phyloP scores from a whole-genome alignment of 2,329 filamentous ascomycete species.

The Cadophora malorum region DNA sequence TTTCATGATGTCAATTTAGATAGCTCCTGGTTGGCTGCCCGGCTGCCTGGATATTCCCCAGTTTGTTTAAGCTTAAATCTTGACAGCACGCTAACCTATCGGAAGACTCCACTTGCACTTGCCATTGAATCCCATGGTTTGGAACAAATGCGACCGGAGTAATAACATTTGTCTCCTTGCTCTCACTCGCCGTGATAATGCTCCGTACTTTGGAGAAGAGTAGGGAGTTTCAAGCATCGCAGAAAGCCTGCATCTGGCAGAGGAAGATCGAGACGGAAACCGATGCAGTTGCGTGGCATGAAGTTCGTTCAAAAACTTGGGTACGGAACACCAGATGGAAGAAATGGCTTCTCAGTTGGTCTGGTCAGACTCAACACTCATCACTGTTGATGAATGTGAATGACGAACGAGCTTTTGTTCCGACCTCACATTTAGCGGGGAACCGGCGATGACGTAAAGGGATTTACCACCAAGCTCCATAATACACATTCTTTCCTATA shows the following conservation, averaged over 20 bases:
- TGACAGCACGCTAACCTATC: not conserved
- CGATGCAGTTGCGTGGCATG: too few relatives aligned
- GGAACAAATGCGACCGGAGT: not conserved
- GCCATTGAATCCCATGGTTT: not conserved
- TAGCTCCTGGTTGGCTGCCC: not conserved
- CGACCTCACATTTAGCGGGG: not conserved
- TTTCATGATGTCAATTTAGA: not conserved
- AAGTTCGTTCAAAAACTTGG: not conserved
- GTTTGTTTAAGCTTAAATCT: conserved; percentile 1
- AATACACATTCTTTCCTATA: not conserved
- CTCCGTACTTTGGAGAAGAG: too few relatives aligned
- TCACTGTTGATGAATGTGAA: not conserved
- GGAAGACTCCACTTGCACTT: not conserved
- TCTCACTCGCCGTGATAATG: too few relatives aligned
- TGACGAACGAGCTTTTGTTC: not conserved
- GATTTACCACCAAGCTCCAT: not conserved
- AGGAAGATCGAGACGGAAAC: too few relatives aligned
- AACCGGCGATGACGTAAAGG: not conserved
- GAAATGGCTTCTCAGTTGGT: not conserved
- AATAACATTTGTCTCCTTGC: not conserved
- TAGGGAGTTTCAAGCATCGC: too few relatives aligned
- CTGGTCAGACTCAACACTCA: not conserved
- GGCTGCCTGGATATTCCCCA: not conserved
- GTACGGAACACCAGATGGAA: not conserved
- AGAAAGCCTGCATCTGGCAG: too few relatives aligned